Percentiles rank a stretch among this genome's conserved stretches.
Conservation (phyloP, 1,284 basidiomycete genomes). For the Anthracocystis walkeri region DNA sequence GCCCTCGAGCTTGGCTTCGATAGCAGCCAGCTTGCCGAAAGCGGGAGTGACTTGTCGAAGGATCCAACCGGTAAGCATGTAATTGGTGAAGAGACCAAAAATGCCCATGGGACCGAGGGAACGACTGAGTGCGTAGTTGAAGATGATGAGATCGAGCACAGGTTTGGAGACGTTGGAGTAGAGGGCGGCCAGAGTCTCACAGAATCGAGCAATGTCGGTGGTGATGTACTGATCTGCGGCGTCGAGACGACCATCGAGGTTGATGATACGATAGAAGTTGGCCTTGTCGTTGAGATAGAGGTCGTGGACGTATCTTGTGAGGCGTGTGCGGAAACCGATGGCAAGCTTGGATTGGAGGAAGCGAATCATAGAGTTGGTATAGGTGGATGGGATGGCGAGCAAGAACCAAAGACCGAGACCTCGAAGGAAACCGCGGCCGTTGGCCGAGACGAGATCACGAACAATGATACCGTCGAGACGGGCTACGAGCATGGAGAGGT, state of each 20-base stretch:
- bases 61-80: conserved; percentile 85
- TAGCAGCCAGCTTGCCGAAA: conserved; percentile 89
- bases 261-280: conserved; percentile 73
- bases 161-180: conserved; percentile 81
- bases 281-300: conserved; percentile 76
- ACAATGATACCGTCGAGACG: conserved; percentile 90
- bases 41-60: conserved; percentile 87
- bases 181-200: conserved; percentile 85
- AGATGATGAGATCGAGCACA: conserved; percentile 88
- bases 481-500: conserved; percentile 80
- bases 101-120: conserved; percentile 84
- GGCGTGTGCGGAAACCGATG: conserved; percentile 83
- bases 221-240: conserved; percentile 79
- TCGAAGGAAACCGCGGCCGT: conserved; percentile 83
- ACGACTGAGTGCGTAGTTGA: conserved; percentile 89
- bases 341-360: conserved; percentile 91
- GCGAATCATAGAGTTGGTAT: conserved; percentile 95
- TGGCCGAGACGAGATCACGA: conserved; percentile 86
- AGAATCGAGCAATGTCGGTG: conserved; percentile 90
- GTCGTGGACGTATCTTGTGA: conserved; percentile 92
- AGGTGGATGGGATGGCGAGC: conserved; percentile 90
- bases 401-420: conserved; percentile 90
- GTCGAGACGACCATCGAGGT: conserved; percentile 61
- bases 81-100: conserved; percentile 82
- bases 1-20: conserved; percentile 84